Evolutionary conservation across 192 early-diverging fungal species (phyloP).

Genomic region (Coemansia sp.): DNA sequence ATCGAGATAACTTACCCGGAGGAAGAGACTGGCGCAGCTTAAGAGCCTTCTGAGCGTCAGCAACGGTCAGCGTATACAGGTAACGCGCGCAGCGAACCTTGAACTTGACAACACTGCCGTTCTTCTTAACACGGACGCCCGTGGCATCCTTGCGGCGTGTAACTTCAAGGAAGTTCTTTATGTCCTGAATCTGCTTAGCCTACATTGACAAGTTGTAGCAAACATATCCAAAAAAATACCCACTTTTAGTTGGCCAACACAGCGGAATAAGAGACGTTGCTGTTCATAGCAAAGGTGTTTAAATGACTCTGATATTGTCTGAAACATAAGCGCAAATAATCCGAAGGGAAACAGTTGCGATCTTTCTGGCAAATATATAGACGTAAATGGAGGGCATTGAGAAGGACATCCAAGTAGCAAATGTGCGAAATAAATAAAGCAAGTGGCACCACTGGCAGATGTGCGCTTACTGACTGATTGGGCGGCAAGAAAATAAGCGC

Average conservation of each 20-base stretch:
- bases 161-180: slow-evolving; percentile 96
- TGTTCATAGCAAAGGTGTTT: not conserved
- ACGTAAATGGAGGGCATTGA: not conserved
- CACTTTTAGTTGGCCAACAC: not conserved
- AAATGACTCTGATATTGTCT: not conserved
- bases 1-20: slow-evolving; percentile 52
- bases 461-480: not conserved
- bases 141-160: slow-evolving; percentile 95
- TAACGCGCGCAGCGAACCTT: slow-evolving; percentile 98
- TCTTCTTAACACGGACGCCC: slow-evolving; percentile 96
- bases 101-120: slow-evolving; percentile 89
- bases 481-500: not conserved
- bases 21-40: slow-evolving; percentile 96
- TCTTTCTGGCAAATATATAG: not conserved
- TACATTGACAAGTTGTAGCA: slow-evolving; percentile 33
- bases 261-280: not conserved
- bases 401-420: not conserved
- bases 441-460: not conserved
- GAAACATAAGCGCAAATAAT: not conserved
- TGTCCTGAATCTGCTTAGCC: slow-evolving; percentile 97
- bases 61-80: slow-evolving; percentile 96
- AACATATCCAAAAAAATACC: not conserved
- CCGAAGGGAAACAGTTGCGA: not conserved
- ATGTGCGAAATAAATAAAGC: not conserved
- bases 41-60: slow-evolving; percentile 91